Evolutionary conservation across 2,329 filamentous ascomycete genomes (phyloP).

Genomic region (Phialophora verrucosa): DNA sequence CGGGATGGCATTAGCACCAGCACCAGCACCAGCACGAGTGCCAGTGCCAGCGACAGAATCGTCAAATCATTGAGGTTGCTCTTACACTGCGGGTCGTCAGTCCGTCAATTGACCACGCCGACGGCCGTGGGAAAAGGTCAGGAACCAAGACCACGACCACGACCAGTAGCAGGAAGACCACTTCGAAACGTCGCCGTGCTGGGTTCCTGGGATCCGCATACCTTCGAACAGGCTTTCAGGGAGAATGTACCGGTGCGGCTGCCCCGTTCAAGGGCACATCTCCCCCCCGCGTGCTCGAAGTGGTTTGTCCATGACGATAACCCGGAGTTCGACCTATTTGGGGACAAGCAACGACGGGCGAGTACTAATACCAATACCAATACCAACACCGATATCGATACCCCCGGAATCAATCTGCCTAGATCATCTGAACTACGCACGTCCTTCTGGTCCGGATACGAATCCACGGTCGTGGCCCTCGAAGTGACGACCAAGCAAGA

Average conservation of each 20-base stretch:
- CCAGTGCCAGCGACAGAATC: no score
- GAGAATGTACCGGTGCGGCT: constrained; percentile 61
- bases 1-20: background rate
- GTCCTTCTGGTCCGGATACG: constrained; percentile 47
- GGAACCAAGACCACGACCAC: background rate
- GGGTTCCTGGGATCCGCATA: constrained; percentile 45
- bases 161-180: background rate
- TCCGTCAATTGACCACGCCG: background rate
- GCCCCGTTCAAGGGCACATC: constrained; percentile 49
- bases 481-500: constrained; percentile 56
- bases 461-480: constrained; percentile 61
- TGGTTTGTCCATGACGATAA: constrained; percentile 60
- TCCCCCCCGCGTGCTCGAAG: constrained; percentile 60
- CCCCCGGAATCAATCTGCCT: background rate
- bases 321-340: constrained; percentile 10
- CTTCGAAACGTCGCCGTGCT: constrained; percentile 39
- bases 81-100: background rate
- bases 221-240: constrained; percentile 62
- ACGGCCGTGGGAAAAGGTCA: background rate
- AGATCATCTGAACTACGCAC: constrained; percentile 28
- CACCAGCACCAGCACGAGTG: background rate
- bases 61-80: background rate
- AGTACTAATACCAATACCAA: background rate
- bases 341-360: constrained; percentile 52
- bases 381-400: background rate